Percentiles rank a stretch among this genome's conserved stretches.
Conservation (phyloP, 192 early-diverging fungal genomes). For the Backusella mclennaniae region DNA sequence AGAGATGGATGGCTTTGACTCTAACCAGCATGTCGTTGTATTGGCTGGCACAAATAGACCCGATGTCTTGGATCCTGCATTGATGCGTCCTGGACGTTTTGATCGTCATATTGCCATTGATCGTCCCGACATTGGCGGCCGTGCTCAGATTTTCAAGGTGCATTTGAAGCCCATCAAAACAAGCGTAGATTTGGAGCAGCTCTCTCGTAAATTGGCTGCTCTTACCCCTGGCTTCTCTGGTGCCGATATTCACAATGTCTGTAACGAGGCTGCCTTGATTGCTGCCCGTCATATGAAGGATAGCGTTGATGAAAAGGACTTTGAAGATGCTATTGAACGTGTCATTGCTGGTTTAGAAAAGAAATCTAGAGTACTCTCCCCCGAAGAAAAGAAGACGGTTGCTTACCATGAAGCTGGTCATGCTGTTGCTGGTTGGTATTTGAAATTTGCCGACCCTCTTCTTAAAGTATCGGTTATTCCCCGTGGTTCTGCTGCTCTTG, state of each 20-base stretch:
- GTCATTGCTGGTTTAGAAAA: conserved; percentile 98
- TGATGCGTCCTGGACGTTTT: conserved; percentile 97
- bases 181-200: conserved; percentile 70
- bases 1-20: conserved; percentile 98
- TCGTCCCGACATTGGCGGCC: conserved; percentile 94
- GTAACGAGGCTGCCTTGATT: conserved; percentile 98
- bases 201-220: conserved; percentile 87
- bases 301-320: conserved; percentile 81
- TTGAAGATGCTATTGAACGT: conserved; percentile 97
- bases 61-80: conserved; percentile 93
- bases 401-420: conserved; percentile 99
- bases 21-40: conserved; percentile 88
- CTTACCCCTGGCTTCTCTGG: conserved; percentile 98
- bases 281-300: conserved; percentile 85
- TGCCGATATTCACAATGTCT: conserved; percentile 97
- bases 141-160: conserved; percentile 95
- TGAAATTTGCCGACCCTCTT: conserved; percentile 93
- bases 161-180: conserved; percentile 93
- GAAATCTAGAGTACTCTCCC: conserved; percentile 91
- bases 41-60: conserved; percentile 98
- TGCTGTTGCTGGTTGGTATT: conserved; percentile 97
- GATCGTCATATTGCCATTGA: conserved; percentile 98
- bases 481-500: conserved; percentile 90
- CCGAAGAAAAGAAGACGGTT: conserved; percentile 98
- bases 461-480: conserved; percentile 99